These are phyloP conservation scores for Amanita rimosa DNA, from an alignment of 768 basidiomycete genomes.

Conservation along the genomic window DNA sequence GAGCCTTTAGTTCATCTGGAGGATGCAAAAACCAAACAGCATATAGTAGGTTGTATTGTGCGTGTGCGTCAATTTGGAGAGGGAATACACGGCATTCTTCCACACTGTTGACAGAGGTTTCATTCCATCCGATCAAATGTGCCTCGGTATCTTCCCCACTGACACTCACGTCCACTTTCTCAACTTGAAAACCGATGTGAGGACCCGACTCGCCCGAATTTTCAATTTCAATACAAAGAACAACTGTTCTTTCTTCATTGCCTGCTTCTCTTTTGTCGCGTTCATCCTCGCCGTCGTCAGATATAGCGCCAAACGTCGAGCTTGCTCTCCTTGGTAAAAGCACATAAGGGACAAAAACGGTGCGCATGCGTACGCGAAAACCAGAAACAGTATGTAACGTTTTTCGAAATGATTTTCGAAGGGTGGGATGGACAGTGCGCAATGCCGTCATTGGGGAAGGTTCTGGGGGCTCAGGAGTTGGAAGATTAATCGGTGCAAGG, in stretches of 20 bases:
- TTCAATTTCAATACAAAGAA: slow-evolving; percentile 88
- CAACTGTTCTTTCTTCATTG: slow-evolving; percentile 73
- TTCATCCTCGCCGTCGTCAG: slow-evolving; percentile 29
- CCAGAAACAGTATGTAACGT: slow-evolving; percentile 72
- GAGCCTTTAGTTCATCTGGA: slow-evolving; percentile 43
- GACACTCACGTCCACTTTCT: slow-evolving; percentile 64
- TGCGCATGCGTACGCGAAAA: slow-evolving; percentile 88
- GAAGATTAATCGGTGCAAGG: slow-evolving; percentile 36
- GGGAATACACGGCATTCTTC: slow-evolving; percentile 50
- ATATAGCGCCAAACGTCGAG: slow-evolving; percentile 11
- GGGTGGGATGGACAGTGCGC: slow-evolving; percentile 45
- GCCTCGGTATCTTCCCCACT: slow-evolving; percentile 51
- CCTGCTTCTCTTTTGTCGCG: slow-evolving; percentile 53
- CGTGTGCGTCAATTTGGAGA: slow-evolving; percentile 52
- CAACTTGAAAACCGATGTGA: slow-evolving; percentile 61
- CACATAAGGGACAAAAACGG: slow-evolving; percentile 82
- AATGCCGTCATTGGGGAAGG: slow-evolving; percentile 40
- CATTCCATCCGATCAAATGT: slow-evolving; percentile 43
- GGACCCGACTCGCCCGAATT: slow-evolving; percentile 59
- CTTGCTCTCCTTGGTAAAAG: slow-evolving; percentile 40
- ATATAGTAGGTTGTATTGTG: slow-evolving; percentile 85
- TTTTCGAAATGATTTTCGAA: slow-evolving; percentile 81
- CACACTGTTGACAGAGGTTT: slow-evolving; percentile 35
- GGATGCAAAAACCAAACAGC: slow-evolving; percentile 73
- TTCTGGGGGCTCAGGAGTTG: slow-evolving; percentile 29